Conservation (phyloP, 1,284 basidiomycete species). For the Pseudozyma thailandica region DNA sequence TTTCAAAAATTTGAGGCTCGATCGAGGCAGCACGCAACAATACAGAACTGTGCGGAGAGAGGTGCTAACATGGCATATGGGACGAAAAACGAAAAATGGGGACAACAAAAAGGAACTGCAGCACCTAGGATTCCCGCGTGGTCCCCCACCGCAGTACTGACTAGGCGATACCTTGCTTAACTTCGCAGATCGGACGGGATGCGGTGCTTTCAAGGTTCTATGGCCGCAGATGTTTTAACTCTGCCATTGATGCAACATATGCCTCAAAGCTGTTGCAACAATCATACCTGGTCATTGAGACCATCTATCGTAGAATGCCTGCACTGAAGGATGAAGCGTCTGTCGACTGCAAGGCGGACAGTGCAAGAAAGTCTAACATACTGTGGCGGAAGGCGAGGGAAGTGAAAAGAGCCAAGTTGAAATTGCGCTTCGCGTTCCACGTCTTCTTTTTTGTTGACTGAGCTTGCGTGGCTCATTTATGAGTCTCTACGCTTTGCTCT, state of each 20-base stretch:
- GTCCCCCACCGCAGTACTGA: conserved; percentile 86
- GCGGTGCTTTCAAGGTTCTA: conserved; percentile 82
- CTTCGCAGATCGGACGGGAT: conserved; percentile 83
- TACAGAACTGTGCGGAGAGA: too few species aligned
- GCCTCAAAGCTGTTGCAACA: too few species aligned
- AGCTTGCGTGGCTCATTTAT: too few species aligned
- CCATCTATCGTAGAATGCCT: too few species aligned
- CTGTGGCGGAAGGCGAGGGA: not conserved
- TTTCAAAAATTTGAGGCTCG: conserved; percentile 14
- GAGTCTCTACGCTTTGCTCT: too few species aligned
- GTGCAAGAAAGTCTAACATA: too few species aligned
- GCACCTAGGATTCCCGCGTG: conserved; percentile 83
- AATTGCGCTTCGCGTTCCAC: conserved; percentile 19
- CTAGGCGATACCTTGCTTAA: conserved; percentile 81
- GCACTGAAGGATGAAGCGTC: too few species aligned
- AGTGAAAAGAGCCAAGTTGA: not conserved
- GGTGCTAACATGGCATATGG: not conserved
- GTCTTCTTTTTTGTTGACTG: conserved; percentile 5
- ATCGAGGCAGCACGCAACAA: conserved; percentile 3
- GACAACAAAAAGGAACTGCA: conserved; percentile 72
- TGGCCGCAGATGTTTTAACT: conserved; percentile 76
- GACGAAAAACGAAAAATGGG: not conserved
- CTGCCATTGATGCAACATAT: too few species aligned
- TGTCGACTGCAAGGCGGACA: not conserved
- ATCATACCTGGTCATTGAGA: too few species aligned